A percentile compares a stretch with the other conserved stretches of the same genome.
phyloP scores from a whole-genome alignment of 2,329 filamentous ascomycete species.

The Aspergillus sp. region DNA sequence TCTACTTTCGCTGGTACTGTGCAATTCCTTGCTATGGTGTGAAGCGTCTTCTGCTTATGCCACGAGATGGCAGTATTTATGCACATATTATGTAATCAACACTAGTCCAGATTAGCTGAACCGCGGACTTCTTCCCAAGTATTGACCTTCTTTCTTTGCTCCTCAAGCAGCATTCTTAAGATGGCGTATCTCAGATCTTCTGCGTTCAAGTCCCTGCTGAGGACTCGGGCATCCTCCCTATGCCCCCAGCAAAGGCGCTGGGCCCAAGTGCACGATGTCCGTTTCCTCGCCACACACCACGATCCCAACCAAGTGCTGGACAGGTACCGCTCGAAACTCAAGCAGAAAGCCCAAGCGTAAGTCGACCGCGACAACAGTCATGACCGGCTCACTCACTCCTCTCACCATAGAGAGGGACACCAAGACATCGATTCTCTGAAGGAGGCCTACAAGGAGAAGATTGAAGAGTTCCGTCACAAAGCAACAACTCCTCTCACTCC shows the following conservation, averaged over 20 bases:
- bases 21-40: no score
- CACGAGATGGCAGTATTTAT: no score
- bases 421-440: conserved; percentile 63
- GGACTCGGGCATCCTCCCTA: conserved; percentile 30
- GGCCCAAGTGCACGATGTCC: conserved; percentile 89
- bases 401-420: conserved; percentile 62
- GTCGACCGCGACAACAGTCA: conserved; percentile 21
- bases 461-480: conserved; percentile 68
- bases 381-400: background rate
- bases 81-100: background rate
- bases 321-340: conserved; percentile 84
- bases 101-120: background rate
- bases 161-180: conserved; percentile 4
- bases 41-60: no score
- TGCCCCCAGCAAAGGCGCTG: conserved; percentile 68
- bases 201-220: conserved; percentile 52
- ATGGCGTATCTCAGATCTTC: conserved; percentile 54
- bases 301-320: conserved; percentile 67
- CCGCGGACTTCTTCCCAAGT: conserved; percentile 1
- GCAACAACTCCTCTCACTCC: conserved; percentile 59
- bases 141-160: background rate
- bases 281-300: conserved; percentile 80
- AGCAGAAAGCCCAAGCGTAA: conserved; percentile 72
- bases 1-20: no score
- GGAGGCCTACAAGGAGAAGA: conserved; percentile 81